Percentiles rank a stretch among this genome's conserved stretches.
phyloP scores from a whole-genome alignment of 2,329 filamentous ascomycete species.

The Nannizzia gypsea region DNA sequence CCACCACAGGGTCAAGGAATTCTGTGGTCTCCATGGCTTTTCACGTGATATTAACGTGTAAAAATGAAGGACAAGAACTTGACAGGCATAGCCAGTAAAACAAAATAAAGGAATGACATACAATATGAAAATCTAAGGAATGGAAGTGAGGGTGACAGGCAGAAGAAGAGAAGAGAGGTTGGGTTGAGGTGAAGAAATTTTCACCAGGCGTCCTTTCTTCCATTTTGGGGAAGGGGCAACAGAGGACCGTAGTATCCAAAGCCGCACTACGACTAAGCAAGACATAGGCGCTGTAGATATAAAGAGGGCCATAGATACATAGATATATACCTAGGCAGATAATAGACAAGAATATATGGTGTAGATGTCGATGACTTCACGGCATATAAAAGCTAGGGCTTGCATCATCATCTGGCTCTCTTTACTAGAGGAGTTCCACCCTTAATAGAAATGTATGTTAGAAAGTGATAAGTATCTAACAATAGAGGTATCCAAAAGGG shows the following conservation, averaged over 20 bases:
- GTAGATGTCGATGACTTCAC: neutral
- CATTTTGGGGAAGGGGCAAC: conserved; percentile 11
- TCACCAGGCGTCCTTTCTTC: neutral
- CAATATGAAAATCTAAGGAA: conserved; percentile 1
- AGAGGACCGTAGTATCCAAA: conserved; percentile 6
- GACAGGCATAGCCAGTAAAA: neutral
- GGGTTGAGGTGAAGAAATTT: neutral
- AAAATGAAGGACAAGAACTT: neutral
- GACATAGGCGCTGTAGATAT: neutral
- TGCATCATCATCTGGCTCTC: too few relatives aligned
- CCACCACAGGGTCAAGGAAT: neutral
- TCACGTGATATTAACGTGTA: neutral
- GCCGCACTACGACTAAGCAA: conserved; percentile 3
- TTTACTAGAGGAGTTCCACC: too few relatives aligned
- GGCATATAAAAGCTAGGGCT: too few relatives aligned
- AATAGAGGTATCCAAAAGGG: neutral
- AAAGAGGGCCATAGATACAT: neutral
- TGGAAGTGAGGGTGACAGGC: neutral
- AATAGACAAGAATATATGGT: neutral
- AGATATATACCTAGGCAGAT: too few relatives aligned
- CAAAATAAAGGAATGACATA: conserved; percentile 1
- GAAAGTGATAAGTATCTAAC: neutral
- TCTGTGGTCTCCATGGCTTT: neutral
- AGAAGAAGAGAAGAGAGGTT: neutral
- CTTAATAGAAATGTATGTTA: too few relatives aligned